phyloP scores from a whole-genome alignment of 1,139 yeast genomes.

The Blastobotrys indianensis region DNA sequence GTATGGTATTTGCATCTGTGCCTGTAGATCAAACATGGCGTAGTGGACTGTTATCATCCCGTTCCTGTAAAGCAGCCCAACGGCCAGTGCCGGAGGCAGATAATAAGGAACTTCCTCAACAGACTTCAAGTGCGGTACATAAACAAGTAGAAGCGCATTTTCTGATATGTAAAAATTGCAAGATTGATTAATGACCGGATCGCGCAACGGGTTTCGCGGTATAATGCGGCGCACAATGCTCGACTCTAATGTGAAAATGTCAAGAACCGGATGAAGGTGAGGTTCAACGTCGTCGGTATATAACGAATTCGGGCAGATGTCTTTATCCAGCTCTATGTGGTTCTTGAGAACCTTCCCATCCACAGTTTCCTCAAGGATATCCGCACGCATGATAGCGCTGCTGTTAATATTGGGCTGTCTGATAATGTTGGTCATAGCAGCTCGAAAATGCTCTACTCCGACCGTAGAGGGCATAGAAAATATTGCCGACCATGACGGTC shows the following conservation, averaged over 20 bases:
- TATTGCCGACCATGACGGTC: slow-evolving; percentile 53
- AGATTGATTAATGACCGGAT: slow-evolving; percentile 76
- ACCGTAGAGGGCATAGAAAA: slow-evolving; percentile 32
- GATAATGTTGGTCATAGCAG: slow-evolving; percentile 76
- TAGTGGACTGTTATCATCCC: slow-evolving; percentile 71
- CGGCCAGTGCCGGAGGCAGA: slow-evolving; percentile 74
- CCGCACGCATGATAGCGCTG: slow-evolving; percentile 84
- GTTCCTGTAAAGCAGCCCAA: slow-evolving; percentile 60
- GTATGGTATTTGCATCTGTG: slow-evolving; percentile 8
- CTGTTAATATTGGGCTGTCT: slow-evolving; percentile 89
- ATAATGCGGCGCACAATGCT: slow-evolving; percentile 66
- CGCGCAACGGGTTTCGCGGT: slow-evolving; percentile 87
- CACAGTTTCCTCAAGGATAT: slow-evolving; percentile 52
- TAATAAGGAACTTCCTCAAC: slow-evolving; percentile 77
- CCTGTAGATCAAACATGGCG: slow-evolving; percentile 44
- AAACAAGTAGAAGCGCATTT: slow-evolving; percentile 50
- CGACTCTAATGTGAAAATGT: slow-evolving; percentile 40
- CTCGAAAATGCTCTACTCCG: slow-evolving; percentile 47
- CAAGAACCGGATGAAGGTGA: slow-evolving; percentile 40
- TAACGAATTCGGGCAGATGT: slow-evolving; percentile 27
- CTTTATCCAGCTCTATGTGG: slow-evolving; percentile 30
- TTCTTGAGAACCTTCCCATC: slow-evolving; percentile 13
- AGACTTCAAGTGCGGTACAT: slow-evolving; percentile 62
- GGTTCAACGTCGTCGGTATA: slow-evolving; percentile 54
- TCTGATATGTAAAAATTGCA: slow-evolving; percentile 47